Percentiles rank a stretch among this genome's conserved stretches.
phyloP scores from a whole-genome alignment of 208 protist genomes.

The Leishmania major region DNA sequence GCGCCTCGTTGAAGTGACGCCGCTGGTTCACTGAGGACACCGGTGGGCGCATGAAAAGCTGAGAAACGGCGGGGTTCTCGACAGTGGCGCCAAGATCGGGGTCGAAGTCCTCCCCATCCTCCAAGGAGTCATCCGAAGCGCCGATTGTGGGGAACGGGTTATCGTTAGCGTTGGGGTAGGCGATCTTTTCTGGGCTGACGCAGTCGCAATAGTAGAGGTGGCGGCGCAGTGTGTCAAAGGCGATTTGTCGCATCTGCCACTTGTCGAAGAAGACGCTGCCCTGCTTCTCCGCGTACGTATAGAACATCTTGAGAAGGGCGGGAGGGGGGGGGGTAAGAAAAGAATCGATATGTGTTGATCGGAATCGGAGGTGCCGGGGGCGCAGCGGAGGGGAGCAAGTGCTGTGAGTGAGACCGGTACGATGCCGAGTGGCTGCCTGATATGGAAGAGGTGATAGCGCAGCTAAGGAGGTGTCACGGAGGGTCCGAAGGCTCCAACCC shows the following conservation, averaged over 20 bases:
- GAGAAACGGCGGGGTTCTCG: constrained; percentile 6
- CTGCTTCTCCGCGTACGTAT: constrained; percentile 63
- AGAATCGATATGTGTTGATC: not conserved
- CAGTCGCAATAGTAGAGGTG: constrained; percentile 62
- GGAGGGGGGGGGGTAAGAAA: not conserved
- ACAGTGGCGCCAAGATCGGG: constrained; percentile 4
- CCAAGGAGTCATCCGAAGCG: constrained; percentile 9
- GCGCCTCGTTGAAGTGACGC: constrained; percentile 16
- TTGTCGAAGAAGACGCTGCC: constrained; percentile 43
- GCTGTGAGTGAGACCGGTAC: not conserved
- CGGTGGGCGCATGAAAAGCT: constrained; percentile 11
- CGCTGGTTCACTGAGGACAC: constrained; percentile 25
- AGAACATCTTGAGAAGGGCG: constrained; percentile 43
- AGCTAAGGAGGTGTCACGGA: too few relatives aligned
- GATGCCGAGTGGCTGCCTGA: not conserved
- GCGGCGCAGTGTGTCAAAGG: constrained; percentile 72
- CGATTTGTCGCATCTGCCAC: constrained; percentile 70
- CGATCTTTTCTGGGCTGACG: constrained; percentile 33
- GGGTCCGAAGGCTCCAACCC: too few relatives aligned
- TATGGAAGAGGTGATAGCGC: not conserved
- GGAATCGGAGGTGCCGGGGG: not conserved
- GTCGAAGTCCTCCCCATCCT: constrained; percentile 4
- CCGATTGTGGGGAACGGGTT: constrained; percentile 12
- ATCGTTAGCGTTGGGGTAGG: constrained; percentile 36
- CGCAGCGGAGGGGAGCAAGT: not conserved